phyloP scores from a whole-genome alignment of 495 filamentous ascomycete species.

The Penicillium antarcticum region DNA sequence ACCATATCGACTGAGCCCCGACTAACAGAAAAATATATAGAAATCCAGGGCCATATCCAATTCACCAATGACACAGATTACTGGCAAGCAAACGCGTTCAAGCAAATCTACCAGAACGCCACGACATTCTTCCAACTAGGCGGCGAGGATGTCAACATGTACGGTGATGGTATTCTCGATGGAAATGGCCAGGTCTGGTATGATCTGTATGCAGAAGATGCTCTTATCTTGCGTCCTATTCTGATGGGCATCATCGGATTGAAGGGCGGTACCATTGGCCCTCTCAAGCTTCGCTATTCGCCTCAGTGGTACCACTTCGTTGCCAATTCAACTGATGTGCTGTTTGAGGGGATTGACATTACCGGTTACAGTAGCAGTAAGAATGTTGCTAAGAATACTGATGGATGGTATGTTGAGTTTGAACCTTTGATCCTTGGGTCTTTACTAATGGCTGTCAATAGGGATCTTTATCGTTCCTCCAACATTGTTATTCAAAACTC shows the following conservation, averaged over 20 bases:
- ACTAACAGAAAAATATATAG: slow-evolving; percentile 17
- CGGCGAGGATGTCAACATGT: slow-evolving; percentile 66
- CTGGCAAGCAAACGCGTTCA: slow-evolving; percentile 62
- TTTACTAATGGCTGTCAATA: slow-evolving; percentile 3
- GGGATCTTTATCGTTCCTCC: slow-evolving; percentile 61
- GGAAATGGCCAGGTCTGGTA: slow-evolving; percentile 73
- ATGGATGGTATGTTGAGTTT: slow-evolving; percentile 51
- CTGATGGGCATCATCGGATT: slow-evolving; percentile 62
- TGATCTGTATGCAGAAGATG: slow-evolving; percentile 54
- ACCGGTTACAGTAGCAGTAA: slow-evolving; percentile 48
- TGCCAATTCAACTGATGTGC: slow-evolving; percentile 62
- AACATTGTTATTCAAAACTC: slow-evolving; percentile 68
- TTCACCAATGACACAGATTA: slow-evolving; percentile 66
- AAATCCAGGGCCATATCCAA: slow-evolving; percentile 52
- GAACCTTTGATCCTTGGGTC: not conserved
- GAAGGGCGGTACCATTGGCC: slow-evolving; percentile 56
- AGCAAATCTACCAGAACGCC: slow-evolving; percentile 60
- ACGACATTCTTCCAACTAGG: slow-evolving; percentile 69
- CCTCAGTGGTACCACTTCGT: slow-evolving; percentile 69
- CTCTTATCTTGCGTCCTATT: slow-evolving; percentile 57
- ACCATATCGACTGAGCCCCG: not conserved
- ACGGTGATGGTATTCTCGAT: slow-evolving; percentile 58
- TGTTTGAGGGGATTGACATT: slow-evolving; percentile 66
- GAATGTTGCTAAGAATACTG: slow-evolving; percentile 61
- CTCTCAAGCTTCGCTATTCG: slow-evolving; percentile 59